Conservation (phyloP, 305 asterid species). For the Solanum hybrid region DNA sequence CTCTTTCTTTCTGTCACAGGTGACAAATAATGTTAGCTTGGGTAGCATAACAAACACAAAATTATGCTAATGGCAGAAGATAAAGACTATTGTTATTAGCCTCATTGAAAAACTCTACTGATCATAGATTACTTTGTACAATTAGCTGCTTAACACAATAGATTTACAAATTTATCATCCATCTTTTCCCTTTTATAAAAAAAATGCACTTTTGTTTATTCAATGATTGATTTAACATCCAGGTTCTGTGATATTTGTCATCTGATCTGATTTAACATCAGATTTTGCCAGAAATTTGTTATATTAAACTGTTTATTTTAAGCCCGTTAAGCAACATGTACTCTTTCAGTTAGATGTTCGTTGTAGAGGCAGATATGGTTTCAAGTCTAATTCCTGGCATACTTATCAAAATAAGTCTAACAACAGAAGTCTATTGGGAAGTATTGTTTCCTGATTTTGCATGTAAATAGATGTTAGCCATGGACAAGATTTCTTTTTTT, state of each 20-base stretch:
- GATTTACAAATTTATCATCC: neutral
- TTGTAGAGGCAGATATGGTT: neutral
- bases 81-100: neutral
- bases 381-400: neutral
- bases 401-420: neutral
- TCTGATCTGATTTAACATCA: neutral
- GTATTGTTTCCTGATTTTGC: neutral
- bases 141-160: neutral
- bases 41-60: neutral
- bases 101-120: neutral
- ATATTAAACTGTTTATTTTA: neutral
- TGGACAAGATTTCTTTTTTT: neutral
- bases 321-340: neutral
- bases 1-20: constrained; percentile 46
- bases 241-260: neutral
- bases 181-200: neutral
- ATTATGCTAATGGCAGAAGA: neutral
- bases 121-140: neutral
- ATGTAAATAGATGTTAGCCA: neutral
- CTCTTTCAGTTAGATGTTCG: neutral
- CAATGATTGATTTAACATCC: neutral
- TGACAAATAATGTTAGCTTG: neutral
- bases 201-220: neutral
- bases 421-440: neutral
- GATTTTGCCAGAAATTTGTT: neutral